phyloP scores from a whole-genome alignment of 768 basidiomycete species.

The Leucogyrophana mollusca region DNA sequence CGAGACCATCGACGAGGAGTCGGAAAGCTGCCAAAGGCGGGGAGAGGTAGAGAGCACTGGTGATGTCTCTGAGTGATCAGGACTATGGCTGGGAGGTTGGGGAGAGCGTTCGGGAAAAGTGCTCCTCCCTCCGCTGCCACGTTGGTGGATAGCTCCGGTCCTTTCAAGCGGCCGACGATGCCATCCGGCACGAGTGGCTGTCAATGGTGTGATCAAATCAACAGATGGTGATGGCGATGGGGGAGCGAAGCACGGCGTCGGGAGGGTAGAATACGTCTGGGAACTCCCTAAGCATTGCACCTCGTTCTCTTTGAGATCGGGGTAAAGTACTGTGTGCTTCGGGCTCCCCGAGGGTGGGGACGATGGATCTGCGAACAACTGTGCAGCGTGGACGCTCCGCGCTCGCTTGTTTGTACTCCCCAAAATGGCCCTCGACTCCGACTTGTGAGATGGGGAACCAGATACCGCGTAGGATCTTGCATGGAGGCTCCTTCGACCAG shows the following conservation, averaged over 20 bases:
- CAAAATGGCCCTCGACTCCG: background rate
- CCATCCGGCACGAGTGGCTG: conserved; percentile 18
- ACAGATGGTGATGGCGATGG: conserved; percentile 28
- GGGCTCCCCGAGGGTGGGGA: background rate
- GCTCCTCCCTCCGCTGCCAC: background rate
- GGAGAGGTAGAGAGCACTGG: conserved; percentile 3
- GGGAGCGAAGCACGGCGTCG: conserved; percentile 24
- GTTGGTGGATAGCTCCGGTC: conserved; percentile 27
- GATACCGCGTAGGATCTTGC: too few relatives aligned
- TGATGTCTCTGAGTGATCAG: conserved; percentile 11
- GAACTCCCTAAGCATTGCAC: conserved; percentile 18
- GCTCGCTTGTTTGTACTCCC: conserved; percentile 2
- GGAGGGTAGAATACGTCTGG: conserved; percentile 25
- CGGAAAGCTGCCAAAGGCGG: conserved; percentile 12
- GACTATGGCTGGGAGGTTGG: background rate
- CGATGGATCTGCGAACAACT: background rate
- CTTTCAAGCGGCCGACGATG: conserved; percentile 31
- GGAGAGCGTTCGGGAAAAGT: conserved; percentile 10
- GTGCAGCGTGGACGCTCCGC: conserved; percentile 2
- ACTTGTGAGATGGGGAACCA: too few relatives aligned
- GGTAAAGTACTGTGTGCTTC: conserved; percentile 9
- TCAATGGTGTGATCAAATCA: conserved; percentile 20
- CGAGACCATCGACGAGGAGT: conserved; percentile 6
- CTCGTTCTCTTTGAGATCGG: conserved; percentile 14
- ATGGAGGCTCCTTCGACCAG: too few relatives aligned